Percentiles rank a stretch among this genome's conserved stretches.
Conservation (phyloP, 805 yeast species). For the Starmerella potacharoeniae region DNA sequence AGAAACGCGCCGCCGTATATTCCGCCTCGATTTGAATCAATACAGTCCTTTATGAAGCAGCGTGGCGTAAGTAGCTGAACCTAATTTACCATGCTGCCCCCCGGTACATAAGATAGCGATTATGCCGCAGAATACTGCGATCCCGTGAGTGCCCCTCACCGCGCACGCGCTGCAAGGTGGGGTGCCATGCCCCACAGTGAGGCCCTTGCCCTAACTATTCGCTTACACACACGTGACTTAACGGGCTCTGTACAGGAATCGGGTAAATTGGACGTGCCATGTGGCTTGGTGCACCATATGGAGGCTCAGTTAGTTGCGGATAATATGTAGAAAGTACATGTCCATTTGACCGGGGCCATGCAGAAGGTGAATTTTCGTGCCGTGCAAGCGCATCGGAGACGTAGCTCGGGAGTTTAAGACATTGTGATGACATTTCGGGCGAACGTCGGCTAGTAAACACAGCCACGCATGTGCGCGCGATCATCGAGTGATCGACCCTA, state of each 20-base stretch:
- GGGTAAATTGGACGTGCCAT: not conserved
- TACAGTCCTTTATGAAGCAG: not conserved
- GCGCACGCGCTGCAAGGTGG: not conserved
- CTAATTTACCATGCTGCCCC: not conserved
- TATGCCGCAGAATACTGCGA: not conserved
- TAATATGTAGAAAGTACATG: not conserved
- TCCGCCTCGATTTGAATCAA: not conserved
- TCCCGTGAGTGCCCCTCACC: conserved; percentile 3
- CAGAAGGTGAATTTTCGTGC: not conserved
- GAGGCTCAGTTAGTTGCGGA: not conserved
- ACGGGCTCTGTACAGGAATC: not conserved
- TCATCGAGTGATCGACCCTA: too few relatives aligned
- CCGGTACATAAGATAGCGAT: not conserved
- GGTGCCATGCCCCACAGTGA: not conserved
- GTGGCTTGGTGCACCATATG: too few relatives aligned
- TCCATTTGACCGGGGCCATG: not conserved
- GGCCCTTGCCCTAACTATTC: not conserved
- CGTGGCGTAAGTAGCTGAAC: not conserved
- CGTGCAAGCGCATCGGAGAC: not conserved
- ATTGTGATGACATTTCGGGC: not conserved
- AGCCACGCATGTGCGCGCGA: not conserved
- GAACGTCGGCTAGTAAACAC: not conserved
- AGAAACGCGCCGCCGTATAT: not conserved
- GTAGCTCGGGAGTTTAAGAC: not conserved
- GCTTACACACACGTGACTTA: not conserved